Conservation (phyloP, 345 rosid genomes). For the Gynandropsis gynandra region DNA sequence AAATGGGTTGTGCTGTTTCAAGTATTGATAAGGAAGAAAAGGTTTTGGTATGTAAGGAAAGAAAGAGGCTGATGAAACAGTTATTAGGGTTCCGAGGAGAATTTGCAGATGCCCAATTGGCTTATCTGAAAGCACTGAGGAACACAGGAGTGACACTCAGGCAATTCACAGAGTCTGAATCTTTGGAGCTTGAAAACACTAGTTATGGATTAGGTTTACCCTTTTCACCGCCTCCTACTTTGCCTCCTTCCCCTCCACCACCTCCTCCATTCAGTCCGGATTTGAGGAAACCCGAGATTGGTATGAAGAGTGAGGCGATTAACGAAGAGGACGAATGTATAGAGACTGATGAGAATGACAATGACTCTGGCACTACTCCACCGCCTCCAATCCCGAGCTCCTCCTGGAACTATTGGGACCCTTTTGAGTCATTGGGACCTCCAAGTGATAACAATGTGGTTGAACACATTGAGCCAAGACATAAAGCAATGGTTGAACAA, state of each 20-base stretch:
- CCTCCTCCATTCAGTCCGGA: constrained; percentile 63
- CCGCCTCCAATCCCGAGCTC: constrained; percentile 39
- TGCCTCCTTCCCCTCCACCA: constrained; percentile 74
- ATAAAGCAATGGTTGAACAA: constrained; percentile 30
- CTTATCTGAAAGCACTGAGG: constrained; percentile 73
- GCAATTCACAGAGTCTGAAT: constrained; percentile 86
- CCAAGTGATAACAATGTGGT: constrained; percentile 23
- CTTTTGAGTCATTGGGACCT: constrained; percentile 30
- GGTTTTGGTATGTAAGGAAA: constrained; percentile 62
- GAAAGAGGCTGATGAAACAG: constrained; percentile 78
- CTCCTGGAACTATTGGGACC: constrained; percentile 49
- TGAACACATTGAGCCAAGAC: constrained; percentile 28
- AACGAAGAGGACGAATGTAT: constrained; percentile 33
- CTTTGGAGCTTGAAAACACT: constrained; percentile 56
- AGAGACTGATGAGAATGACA: constrained; percentile 32
- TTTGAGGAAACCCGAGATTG: constrained; percentile 27
- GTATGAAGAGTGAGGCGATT: constrained; percentile 23
- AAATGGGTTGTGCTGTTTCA: constrained; percentile 90
- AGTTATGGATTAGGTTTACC: constrained; percentile 40
- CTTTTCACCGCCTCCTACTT: constrained; percentile 51
- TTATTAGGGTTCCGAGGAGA: constrained; percentile 57
- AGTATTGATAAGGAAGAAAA: constrained; percentile 74
- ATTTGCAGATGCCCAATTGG: constrained; percentile 70
- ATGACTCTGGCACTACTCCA: constrained; percentile 31
- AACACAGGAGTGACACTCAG: constrained; percentile 83